These are phyloP conservation scores for Breynia disticha DNA, from an alignment of 441 rosid species.

Conservation along the genomic window DNA sequence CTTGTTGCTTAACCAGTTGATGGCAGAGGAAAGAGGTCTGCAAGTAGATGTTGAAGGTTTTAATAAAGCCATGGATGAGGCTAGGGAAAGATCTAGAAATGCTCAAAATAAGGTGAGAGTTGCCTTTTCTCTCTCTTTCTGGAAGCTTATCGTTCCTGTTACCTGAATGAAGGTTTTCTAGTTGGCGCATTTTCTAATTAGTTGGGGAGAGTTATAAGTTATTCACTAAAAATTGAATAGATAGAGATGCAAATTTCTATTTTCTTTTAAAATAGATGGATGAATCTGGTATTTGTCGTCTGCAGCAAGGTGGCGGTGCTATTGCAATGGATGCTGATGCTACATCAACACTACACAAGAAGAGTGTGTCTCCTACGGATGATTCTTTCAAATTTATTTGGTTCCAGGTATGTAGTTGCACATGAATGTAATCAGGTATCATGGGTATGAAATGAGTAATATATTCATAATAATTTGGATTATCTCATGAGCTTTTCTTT, in stretches of 20 bases:
- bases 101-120: constrained; percentile 72
- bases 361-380: constrained; percentile 55
- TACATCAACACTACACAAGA: constrained; percentile 68
- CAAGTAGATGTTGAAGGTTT: constrained; percentile 78
- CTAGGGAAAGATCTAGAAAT: constrained; percentile 91
- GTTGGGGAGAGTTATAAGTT: neutral
- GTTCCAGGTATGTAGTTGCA: constrained; percentile 50
- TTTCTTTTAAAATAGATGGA: neutral
- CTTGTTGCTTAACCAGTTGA: constrained; percentile 41
- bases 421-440: neutral
- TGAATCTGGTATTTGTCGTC: constrained; percentile 11
- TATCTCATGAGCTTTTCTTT: too few species aligned
- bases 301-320: constrained; percentile 83
- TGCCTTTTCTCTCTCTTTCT: too few species aligned
- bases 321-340: constrained; percentile 95
- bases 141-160: neutral
- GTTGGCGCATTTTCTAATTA: too few species aligned
- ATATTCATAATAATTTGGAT: neutral
- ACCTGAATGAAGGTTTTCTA: neutral
- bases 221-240: neutral
- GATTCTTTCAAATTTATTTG: constrained; percentile 78
- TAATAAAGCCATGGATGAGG: constrained; percentile 79
- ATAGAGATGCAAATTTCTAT: neutral
- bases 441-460: neutral
- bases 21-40: constrained; percentile 94